Evolutionary conservation across 805 yeast species (phyloP).

Genomic region (Gaillardinia entomophila): DNA sequence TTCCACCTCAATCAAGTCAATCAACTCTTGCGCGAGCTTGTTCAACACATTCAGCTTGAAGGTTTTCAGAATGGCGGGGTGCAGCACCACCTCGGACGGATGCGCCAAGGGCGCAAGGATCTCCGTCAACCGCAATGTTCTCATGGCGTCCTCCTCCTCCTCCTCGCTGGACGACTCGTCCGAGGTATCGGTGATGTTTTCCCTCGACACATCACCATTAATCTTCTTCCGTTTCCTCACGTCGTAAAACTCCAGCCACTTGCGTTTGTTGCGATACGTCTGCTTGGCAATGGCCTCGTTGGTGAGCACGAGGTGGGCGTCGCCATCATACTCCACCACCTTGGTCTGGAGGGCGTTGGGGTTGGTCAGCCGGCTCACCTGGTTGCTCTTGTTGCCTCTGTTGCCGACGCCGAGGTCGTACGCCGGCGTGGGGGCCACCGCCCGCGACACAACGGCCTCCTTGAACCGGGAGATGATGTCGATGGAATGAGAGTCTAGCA

Average conservation of each 20-base stretch:
- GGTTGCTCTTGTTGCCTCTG: conserved; percentile 27
- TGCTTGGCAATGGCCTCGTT: conserved; percentile 27
- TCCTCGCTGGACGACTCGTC: conserved; percentile 2
- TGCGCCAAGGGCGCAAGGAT: conserved; percentile 73
- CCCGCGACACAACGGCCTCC: conserved; percentile 24
- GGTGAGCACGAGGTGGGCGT: conserved; percentile 28
- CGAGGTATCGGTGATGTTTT: conserved; percentile 1
- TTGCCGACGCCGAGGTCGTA: conserved; percentile 12
- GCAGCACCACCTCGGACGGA: conserved; percentile 71
- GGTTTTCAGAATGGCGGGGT: conserved; percentile 63
- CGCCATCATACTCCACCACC: conserved; percentile 35
- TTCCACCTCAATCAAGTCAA: conserved; percentile 75
- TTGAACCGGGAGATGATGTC: conserved; percentile 35
- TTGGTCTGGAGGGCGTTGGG: conserved; percentile 17
- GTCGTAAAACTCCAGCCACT: conserved; percentile 28
- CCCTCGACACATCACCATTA: conserved; percentile 1
- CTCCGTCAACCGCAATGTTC: conserved; percentile 28
- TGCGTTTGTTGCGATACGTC: conserved; percentile 25
- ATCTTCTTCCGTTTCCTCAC: background rate
- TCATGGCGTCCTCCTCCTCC: conserved; percentile 24
- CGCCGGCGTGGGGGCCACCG: conserved; percentile 2
- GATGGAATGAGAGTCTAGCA: conserved; percentile 34
- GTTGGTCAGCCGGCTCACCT: conserved; percentile 10
- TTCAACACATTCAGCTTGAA: conserved; percentile 50
- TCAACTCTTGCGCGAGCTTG: conserved; percentile 61